Base-by-base conservation (phyloP, 352 stramenopile species). In the Globisporangium emineosum region DNA sequence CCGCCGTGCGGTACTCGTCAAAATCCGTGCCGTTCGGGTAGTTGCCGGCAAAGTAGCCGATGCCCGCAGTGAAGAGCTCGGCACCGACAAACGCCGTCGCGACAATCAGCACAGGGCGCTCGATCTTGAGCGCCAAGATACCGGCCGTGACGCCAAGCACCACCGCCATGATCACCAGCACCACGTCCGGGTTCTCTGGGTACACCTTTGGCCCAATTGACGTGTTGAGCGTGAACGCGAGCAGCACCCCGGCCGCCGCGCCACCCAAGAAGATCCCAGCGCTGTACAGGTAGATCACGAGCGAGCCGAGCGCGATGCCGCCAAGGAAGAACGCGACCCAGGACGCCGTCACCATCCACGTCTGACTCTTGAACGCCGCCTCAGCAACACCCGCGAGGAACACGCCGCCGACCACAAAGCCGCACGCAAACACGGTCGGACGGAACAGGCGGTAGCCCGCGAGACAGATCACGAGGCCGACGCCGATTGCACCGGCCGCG, bases 11-110 rank as follows among this genome's bases (percentile, higher is more conserved):
- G 52, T 81, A 79, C n/a, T 62, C 49, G 53, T 81, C 64, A 35
- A 89, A 70, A 52, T 89, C 62, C 47, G 75, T 72, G 51, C 73
- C 70, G n/a, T 63, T 86, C 15, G 80, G 80, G 69, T 86, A 89
- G 56, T 67, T 66, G 43, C 80, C 78, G 1, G 73, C 76, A 67
- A 85, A 89, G 57, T 85, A 84, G 27, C 80, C 80, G 27, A 88
- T 51, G 23, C 77, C 78, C 49, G 75, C 79, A 12, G 84, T 57
- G 32, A 81, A 65, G 17, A 78, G 66, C 33, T 71, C 71, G 3
- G 80, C 66, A 5, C 80, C 80, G 7, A 78, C 71, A 25, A 87
- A 88, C 15, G 68, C 72, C 4, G 80, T 89, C 15, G 77, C 75
- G 29, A 86, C 56, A 42, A 89, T 78, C 0, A 89, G 61, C 30